Conservation (phyloP, 2,329 filamentous ascomycete species). For the Colletotrichum spaethianum region DNA sequence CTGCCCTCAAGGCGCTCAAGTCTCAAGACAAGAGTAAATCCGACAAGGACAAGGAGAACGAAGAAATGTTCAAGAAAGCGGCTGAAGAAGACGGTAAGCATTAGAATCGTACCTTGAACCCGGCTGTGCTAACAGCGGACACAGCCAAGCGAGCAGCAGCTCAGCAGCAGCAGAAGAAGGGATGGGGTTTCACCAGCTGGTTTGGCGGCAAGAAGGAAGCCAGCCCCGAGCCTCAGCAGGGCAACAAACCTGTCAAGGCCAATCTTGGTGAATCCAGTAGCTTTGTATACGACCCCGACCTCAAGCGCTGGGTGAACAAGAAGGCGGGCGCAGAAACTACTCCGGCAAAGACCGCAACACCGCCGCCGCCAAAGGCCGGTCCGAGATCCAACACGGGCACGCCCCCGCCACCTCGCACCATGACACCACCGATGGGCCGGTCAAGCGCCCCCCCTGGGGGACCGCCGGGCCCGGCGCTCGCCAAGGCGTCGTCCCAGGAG, state of each 20-base stretch:
- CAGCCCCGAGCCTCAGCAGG: conserved; percentile 50
- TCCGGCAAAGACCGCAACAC: conserved; percentile 74
- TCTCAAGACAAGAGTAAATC: conserved; percentile 72
- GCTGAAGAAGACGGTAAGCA: conserved; percentile 80
- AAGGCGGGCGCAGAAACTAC: conserved; percentile 79
- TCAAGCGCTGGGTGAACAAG: conserved; percentile 99
- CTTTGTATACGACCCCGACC: conserved; percentile 95
- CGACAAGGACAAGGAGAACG: conserved; percentile 83
- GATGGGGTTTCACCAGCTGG: conserved; percentile 90
- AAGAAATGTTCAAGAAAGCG: conserved; percentile 87
- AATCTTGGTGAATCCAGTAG: conserved; percentile 95
- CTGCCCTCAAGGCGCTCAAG: conserved; percentile 59
- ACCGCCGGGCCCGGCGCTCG: conserved; percentile 44
- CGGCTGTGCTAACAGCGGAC: conserved; percentile 39
- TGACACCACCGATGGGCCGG: conserved; percentile 48
- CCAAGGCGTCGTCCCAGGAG: conserved; percentile 50
- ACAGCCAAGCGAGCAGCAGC: conserved; percentile 73
- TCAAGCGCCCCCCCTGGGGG: conserved; percentile 45
- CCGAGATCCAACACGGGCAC: conserved; percentile 67
- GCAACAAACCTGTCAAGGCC: conserved; percentile 83
- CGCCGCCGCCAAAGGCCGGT: conserved; percentile 81
- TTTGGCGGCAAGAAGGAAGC: conserved; percentile 81
- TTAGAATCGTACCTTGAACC: not conserved
- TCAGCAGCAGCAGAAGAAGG: conserved; percentile 68
- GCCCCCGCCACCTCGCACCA: conserved; percentile 64